These are phyloP conservation scores for Komagataella phaffii DNA, from an alignment of 805 yeast species.

Conservation along the genomic window DNA sequence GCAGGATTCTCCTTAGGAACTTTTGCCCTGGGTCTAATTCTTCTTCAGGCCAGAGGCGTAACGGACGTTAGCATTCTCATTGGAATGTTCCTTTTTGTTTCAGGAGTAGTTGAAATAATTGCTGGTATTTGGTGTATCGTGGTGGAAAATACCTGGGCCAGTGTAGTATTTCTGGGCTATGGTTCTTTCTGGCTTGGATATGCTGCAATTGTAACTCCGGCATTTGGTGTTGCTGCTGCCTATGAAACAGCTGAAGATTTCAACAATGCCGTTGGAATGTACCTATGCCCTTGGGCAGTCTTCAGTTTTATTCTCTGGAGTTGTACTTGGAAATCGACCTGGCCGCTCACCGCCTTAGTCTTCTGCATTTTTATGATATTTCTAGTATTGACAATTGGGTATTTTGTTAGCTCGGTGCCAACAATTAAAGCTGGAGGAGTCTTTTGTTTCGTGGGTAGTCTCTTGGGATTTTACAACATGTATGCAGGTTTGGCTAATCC, in stretches of 20 bases:
- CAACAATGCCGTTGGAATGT: slow-evolving; percentile 32
- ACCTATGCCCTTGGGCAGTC: slow-evolving; percentile 36
- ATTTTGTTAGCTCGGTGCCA: slow-evolving; percentile 21
- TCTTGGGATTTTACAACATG: slow-evolving; percentile 31
- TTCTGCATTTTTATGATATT: slow-evolving; percentile 31
- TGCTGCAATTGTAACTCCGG: slow-evolving; percentile 25
- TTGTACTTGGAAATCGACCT: slow-evolving; percentile 35
- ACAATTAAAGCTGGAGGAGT: slow-evolving; percentile 33
- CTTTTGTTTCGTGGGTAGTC: slow-evolving; percentile 28
- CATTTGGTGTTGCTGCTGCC: slow-evolving; percentile 23
- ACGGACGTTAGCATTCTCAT: slow-evolving; percentile 26
- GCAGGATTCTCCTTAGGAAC: slow-evolving; percentile 33
- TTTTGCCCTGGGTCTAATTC: slow-evolving; percentile 31
- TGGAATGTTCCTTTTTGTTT: slow-evolving; percentile 32
- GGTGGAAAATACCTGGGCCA: slow-evolving; percentile 42
- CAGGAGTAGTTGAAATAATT: slow-evolving; percentile 34
- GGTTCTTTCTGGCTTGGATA: slow-evolving; percentile 44
- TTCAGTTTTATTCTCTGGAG: slow-evolving; percentile 32
- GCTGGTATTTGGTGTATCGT: slow-evolving; percentile 39
- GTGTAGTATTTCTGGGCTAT: slow-evolving; percentile 35
- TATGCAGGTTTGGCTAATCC: slow-evolving; percentile 31
- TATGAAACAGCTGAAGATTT: slow-evolving; percentile 22
- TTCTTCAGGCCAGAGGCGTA: slow-evolving; percentile 32
- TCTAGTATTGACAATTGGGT: slow-evolving; percentile 28
- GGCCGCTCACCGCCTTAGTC: slow-evolving; percentile 24